Base-by-base conservation (phyloP, 225 moss, liverwort and hornwort genomes). In the Pseudisothecium myosuroides region DNA sequence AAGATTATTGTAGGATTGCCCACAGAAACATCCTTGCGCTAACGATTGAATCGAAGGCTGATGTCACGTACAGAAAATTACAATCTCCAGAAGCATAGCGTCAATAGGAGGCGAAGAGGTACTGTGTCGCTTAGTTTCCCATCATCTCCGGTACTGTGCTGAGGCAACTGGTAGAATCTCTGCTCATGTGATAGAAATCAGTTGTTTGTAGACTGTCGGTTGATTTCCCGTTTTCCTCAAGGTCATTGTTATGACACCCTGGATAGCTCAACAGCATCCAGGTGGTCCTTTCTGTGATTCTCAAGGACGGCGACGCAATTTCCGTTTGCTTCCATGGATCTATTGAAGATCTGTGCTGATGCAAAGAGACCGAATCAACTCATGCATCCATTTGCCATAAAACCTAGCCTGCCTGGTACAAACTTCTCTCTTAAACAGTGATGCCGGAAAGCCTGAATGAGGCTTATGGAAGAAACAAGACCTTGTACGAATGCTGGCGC, bases 181-280 rank as follows among this genome's bases (percentile, higher is more conserved):
- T 87, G 84, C 87, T 75, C 26, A 60, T 84, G 91, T 90, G 89
- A 89, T 92, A 90, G 87, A 92, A 89, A 85, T 84, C 80, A 89
- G 68, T 87, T 89, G 84, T 80, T 41, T 82, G 43, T 59, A 61
- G 67, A 89, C 66, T 87, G 87, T 81, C 81, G 81, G 84, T 90
- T 90, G 72, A 83, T 88, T 77, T 84, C 88, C 64, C 59, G 39
- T 82, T 88, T 85, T 69, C 47, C 80, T 66, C 17, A 43, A 41
- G 75, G 37, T 45, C 83, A 73, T 87, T 56, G 81, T 67, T 74
- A 85, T 85, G 88, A 76, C 55, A 39, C 63, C 63, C 65, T 69
- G 87, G 85, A 90, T 87, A 69, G 81, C 55, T 54, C 61, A 55
- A 21, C 72, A 78, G 62, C 74, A 80, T 74, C 49, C 83, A 83